Percentiles rank a stretch among this genome's conserved stretches.
phyloP scores from a whole-genome alignment of 257 asterid genomes.

The Plectranthus barbatus region DNA sequence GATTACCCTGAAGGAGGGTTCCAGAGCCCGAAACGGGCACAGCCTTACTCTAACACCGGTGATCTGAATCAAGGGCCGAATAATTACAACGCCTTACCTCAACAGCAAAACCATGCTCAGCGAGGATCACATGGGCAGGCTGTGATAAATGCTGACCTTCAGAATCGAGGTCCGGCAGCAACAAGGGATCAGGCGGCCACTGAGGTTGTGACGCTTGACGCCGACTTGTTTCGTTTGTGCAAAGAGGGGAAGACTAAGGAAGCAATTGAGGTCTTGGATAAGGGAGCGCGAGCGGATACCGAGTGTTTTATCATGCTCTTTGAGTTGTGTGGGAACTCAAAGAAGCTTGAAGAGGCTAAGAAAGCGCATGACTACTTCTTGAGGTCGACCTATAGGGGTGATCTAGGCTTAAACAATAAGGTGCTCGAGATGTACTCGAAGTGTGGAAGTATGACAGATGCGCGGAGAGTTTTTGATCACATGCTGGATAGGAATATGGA shows the following conservation, averaged over 20 bases:
- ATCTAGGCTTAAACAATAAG: constrained; percentile 52
- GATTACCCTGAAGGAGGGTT: constrained; percentile 37
- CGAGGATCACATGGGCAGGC: constrained; percentile 20
- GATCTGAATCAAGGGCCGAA: constrained; percentile 24
- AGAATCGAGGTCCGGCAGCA: constrained; percentile 28
- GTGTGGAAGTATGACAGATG: constrained; percentile 88
- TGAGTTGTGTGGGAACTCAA: constrained; percentile 54
- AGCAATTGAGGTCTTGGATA: constrained; percentile 69
- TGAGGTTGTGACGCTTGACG: constrained; percentile 19
- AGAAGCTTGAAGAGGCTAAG: constrained; percentile 82
- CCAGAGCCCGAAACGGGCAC: constrained; percentile 27
- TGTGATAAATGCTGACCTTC: constrained; percentile 25
- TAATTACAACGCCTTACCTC: constrained; percentile 16
- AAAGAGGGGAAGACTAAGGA: constrained; percentile 72
- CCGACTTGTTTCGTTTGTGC: constrained; percentile 54
- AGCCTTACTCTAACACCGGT: constrained; percentile 19
- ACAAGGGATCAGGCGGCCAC: constrained; percentile 20
- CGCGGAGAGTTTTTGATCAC: constrained; percentile 83
- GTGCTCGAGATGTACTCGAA: constrained; percentile 75
- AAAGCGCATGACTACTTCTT: constrained; percentile 80
- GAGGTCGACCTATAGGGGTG: constrained; percentile 67
- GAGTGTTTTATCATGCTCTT: constrained; percentile 70
- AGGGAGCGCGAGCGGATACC: constrained; percentile 56
- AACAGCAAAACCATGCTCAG: constrained; percentile 15
- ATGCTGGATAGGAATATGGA: constrained; percentile 79